phyloP scores from a whole-genome alignment of 2,329 filamentous ascomycete genomes.

The Cladobotryum mycophilum region DNA sequence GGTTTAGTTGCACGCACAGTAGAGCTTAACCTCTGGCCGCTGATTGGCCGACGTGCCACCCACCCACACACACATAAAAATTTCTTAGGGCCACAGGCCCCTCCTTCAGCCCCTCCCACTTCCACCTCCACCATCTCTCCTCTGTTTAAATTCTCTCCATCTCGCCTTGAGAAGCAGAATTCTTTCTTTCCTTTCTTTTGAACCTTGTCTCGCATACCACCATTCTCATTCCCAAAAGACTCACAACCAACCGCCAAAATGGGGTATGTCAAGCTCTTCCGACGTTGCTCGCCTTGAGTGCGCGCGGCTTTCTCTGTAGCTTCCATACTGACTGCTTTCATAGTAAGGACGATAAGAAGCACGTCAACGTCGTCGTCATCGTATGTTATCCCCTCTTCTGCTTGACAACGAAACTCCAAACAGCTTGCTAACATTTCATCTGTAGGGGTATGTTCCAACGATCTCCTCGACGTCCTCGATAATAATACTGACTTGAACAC shows the following conservation, averaged over 20 bases:
- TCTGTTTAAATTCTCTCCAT: background rate
- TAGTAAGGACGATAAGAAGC: constrained; percentile 92
- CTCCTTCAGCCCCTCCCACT: constrained; percentile 23
- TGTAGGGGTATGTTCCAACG: constrained; percentile 22
- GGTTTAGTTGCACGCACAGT: too few relatives aligned
- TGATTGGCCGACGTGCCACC: constrained; percentile 29
- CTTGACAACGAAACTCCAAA: background rate
- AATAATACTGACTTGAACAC: constrained; percentile 21
- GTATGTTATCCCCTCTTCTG: constrained; percentile 34
- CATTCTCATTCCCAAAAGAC: background rate
- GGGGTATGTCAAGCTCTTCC: constrained; percentile 20
- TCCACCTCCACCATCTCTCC: constrained; percentile 25
- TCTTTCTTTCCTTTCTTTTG: constrained; percentile 31
- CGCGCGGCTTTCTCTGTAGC: background rate
- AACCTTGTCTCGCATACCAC: constrained; percentile 22
- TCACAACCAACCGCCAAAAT: constrained; percentile 29
- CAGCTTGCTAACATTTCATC: constrained; percentile 14
- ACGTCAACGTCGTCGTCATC: constrained; percentile 98
- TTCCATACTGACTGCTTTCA: constrained; percentile 13
- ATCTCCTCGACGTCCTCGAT: constrained; percentile 11
- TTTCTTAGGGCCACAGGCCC: constrained; percentile 21
- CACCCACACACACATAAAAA: constrained; percentile 17
- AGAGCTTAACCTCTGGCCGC: background rate
- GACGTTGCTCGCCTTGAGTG: background rate
- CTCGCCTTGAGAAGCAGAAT: constrained; percentile 10